Conservation (phyloP, 2,329 filamentous ascomycete species). For the Gyromitra esculenta region DNA sequence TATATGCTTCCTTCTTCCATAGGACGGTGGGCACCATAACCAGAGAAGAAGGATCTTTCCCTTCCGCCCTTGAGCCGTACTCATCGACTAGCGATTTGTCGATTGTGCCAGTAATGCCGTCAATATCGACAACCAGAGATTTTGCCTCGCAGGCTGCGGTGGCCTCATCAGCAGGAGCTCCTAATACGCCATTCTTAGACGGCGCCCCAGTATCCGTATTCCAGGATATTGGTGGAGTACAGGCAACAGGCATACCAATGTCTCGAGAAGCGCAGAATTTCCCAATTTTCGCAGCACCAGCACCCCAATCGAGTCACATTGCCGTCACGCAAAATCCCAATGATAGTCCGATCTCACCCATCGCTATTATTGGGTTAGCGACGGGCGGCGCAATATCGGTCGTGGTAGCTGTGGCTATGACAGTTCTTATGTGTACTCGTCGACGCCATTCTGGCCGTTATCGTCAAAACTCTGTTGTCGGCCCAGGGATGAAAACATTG, state of each 20-base stretch:
- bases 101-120: neutral
- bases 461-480: slow-evolving; percentile 39
- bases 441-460: slow-evolving; percentile 33
- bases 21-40: slow-evolving; percentile 1
- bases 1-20: slow-evolving; percentile 40
- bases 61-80: neutral
- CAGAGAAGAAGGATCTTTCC: neutral
- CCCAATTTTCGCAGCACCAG: slow-evolving; percentile 10
- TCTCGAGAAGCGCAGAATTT: slow-evolving; percentile 3
- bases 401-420: slow-evolving; percentile 29
- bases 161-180: neutral
- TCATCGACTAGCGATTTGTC: neutral
- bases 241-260: slow-evolving; percentile 16
- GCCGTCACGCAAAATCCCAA: neutral
- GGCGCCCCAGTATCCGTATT: neutral
- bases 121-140: neutral
- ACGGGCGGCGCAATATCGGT: slow-evolving; percentile 37
- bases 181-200: neutral
- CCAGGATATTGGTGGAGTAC: slow-evolving; percentile 1
- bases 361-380: slow-evolving; percentile 40
- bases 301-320: slow-evolving; percentile 1
- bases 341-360: slow-evolving; percentile 17
- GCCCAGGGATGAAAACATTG: slow-evolving; percentile 18
- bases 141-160: neutral
- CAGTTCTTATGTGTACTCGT: slow-evolving; percentile 35